Conservation (phyloP, 441 rosid genomes). For the Adansonia gregorii region DNA sequence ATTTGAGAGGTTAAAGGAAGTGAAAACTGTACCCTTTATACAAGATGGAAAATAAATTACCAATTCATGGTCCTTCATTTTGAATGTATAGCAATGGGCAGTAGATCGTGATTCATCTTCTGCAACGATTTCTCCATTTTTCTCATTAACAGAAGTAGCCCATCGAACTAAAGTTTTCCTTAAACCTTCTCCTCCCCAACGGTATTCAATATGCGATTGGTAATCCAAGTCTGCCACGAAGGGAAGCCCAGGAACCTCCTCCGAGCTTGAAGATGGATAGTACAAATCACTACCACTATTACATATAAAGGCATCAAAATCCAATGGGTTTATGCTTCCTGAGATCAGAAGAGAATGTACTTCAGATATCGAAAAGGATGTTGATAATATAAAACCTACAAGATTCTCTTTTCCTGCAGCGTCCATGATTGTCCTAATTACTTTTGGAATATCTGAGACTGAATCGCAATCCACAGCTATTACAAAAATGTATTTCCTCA, state of each 20-base stretch:
- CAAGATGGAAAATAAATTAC: conserved; percentile 38
- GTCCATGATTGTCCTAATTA: conserved; percentile 51
- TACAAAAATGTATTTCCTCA: conserved; percentile 66
- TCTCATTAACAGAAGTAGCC: conserved; percentile 58
- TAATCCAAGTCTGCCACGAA: conserved; percentile 71
- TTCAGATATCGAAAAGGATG: conserved; percentile 80
- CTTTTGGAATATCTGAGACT: conserved; percentile 43
- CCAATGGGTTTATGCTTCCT: conserved; percentile 62
- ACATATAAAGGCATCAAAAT: conserved; percentile 87
- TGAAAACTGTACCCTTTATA: neutral
- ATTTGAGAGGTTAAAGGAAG: neutral
- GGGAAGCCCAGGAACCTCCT: conserved; percentile 52
- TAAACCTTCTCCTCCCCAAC: conserved; percentile 86
- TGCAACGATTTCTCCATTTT: conserved; percentile 47
- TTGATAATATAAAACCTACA: conserved; percentile 73
- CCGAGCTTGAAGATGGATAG: conserved; percentile 65
- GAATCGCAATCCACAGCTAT: conserved; percentile 71
- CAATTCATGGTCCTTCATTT: conserved; percentile 56
- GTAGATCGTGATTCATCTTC: conserved; percentile 60
- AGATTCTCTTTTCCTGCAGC: conserved; percentile 53
- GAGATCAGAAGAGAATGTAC: conserved; percentile 59
- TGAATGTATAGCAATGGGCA: conserved; percentile 61
- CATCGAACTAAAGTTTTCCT: conserved; percentile 77
- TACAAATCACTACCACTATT: conserved; percentile 91
- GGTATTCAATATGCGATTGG: conserved; percentile 78